Conservation (phyloP, 768 basidiomycete species). For the Dioszegia hungarica region DNA sequence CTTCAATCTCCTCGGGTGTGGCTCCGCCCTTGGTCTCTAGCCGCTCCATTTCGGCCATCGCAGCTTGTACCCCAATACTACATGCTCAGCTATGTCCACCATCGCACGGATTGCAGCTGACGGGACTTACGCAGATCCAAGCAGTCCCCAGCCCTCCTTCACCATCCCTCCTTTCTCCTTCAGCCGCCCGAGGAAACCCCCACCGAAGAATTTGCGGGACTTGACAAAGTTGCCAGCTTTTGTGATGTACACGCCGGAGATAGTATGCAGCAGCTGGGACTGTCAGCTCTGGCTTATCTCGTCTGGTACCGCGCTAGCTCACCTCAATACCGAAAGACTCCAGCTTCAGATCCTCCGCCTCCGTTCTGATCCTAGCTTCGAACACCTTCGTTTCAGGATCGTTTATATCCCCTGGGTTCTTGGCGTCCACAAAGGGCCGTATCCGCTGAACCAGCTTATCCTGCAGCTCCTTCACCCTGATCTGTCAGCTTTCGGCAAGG, state of each 20-base stretch:
- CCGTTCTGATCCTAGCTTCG: conserved; percentile 67
- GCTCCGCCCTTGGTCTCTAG: conserved; percentile 83
- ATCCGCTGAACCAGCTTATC: conserved; percentile 77
- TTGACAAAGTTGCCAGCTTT: conserved; percentile 90
- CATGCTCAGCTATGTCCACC: not conserved
- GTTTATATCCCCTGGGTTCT: conserved; percentile 59
- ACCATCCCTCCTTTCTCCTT: conserved; percentile 91
- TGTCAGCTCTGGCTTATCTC: not conserved
- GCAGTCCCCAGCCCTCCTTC: conserved; percentile 95
- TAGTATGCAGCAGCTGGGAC: conserved; percentile 73
- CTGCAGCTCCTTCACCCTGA: conserved; percentile 66
- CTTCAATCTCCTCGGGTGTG: conserved; percentile 75
- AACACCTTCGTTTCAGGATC: conserved; percentile 80
- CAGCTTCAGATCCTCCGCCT: conserved; percentile 91
- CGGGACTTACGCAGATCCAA: conserved; percentile 79
- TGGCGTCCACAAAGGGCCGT: conserved; percentile 85
- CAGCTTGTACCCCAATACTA: conserved; percentile 67
- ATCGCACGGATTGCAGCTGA: not conserved
- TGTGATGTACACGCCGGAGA: conserved; percentile 85
- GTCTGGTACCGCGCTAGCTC: conserved; percentile 21
- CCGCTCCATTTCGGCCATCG: conserved; percentile 89
- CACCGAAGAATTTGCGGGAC: conserved; percentile 82
- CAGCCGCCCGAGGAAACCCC: conserved; percentile 85
- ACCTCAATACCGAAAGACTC: conserved; percentile 98
- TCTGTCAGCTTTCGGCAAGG: too few relatives aligned